Evolutionary conservation across 2,329 filamentous ascomycete species (phyloP), one percentile per base, ranked within the genome.

Genomic region (Xylaria arbuscula): DNA sequence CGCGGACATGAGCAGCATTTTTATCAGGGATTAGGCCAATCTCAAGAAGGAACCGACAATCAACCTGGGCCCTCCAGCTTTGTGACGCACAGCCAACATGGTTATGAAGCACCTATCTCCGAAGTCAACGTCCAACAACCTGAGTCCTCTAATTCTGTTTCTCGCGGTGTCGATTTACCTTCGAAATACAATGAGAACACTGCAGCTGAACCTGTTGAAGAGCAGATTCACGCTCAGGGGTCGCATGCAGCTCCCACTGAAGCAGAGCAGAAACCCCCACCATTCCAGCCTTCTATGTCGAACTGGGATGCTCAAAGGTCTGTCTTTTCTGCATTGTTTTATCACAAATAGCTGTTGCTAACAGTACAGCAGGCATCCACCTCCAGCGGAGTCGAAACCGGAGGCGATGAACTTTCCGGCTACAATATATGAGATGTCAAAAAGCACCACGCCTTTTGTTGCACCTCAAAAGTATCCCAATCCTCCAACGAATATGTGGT

Each of bases 401-500:
- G 96, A 98, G 84, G 95, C 94, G 7, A 84, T 88, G 70, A 93
- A 97, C 78, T 92, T 98, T 76, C 93, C 94, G 17, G 86, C 86
- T 55, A 88, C 89, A 65, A 89, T 89, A 64, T 98, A 98, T 80
- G 86, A 88, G 65, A 98, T 98, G 90, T 97, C 92, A 64, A 87
- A 87, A 64, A 92, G 94, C 78, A 84, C 86, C 19, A 81, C 89
- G 40, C 89, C 92, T 10, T 98, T 97, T 80, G 87, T 93, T 62
- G 88, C 94, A 38, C 94, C 94, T 19, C 80, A 83, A 68, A 86
- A 88, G 62, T 96, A 97, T 76, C 93, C 94, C 2, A 92, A 93
- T 76, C 93, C 93, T 19, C 93, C 94, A 0, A 92, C 87, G 78
- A 88, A 94, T 76, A 94, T 97, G 93, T 96, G 91, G 86, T 97